Percentiles rank a stretch among this genome's conserved stretches.
Evolutionary conservation across 2,329 filamentous ascomycete genomes (phyloP).

Genomic region (Colletotrichum magnum): DNA sequence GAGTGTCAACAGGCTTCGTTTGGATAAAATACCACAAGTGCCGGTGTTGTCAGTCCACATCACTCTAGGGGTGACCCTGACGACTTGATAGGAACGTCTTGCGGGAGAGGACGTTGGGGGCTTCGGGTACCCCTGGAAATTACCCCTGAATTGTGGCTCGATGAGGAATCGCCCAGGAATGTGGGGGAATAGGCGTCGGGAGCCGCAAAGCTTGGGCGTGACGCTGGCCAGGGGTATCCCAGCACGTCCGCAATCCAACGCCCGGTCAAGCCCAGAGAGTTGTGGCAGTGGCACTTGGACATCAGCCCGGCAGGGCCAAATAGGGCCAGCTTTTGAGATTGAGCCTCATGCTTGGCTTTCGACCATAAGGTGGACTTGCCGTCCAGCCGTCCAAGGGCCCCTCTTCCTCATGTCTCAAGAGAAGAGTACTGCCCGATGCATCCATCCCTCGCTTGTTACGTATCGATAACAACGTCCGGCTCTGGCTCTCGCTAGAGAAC

Average conservation of each 20-base stretch:
- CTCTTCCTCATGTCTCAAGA: neutral
- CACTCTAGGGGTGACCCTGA: slow-evolving; percentile 6
- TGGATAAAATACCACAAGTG: neutral
- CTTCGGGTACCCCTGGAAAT: neutral
- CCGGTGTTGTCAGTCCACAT: neutral
- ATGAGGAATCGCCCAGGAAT: slow-evolving; percentile 19
- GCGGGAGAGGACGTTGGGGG: neutral
- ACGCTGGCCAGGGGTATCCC: slow-evolving; percentile 11
- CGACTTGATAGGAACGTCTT: neutral
- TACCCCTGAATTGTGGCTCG: slow-evolving; percentile 11
- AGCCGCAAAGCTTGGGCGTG: slow-evolving; percentile 30
- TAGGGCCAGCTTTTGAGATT: neutral
- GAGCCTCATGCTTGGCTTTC: slow-evolving; percentile 22
- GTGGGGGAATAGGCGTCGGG: slow-evolving; percentile 26
- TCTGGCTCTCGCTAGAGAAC: neutral
- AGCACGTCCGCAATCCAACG: neutral
- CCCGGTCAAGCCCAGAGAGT: neutral
- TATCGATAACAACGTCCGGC: neutral
- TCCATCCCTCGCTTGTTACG: slow-evolving; percentile 1
- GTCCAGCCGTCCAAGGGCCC: neutral
- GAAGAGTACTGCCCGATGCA: neutral
- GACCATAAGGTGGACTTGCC: neutral
- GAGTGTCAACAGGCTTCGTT: neutral
- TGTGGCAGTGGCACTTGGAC: neutral
- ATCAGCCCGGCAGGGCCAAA: slow-evolving; percentile 22